Conservation (phyloP, 495 filamentous ascomycete genomes). For the Hypoxylon crocopeplum region DNA sequence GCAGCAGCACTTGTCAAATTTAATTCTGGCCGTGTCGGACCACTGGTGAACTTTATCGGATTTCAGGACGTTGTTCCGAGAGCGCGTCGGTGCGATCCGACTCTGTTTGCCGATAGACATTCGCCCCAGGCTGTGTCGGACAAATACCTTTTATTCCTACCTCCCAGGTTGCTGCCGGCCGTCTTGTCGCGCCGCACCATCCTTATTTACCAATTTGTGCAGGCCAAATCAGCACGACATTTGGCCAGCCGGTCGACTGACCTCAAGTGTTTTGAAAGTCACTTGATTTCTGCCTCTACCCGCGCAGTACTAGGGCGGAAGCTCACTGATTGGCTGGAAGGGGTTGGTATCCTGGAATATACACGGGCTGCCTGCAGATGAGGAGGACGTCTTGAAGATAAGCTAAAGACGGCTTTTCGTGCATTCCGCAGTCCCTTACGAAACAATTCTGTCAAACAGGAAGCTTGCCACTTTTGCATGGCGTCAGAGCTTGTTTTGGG, state of each 20-base stretch:
- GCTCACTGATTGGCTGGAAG: constrained; percentile 25
- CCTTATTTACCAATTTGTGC: constrained; percentile 14
- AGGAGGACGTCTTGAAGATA: constrained; percentile 29
- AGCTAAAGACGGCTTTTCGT: constrained; percentile 22
- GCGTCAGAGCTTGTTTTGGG: constrained; percentile 28
- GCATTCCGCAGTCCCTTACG: constrained; percentile 19
- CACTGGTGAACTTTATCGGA: constrained; percentile 9
- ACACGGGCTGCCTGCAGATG: constrained; percentile 32
- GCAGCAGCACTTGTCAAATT: constrained; percentile 4
- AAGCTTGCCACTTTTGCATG: constrained; percentile 25
- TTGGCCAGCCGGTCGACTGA: constrained; percentile 11
- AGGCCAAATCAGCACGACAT: constrained; percentile 13
- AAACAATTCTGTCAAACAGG: constrained; percentile 31
- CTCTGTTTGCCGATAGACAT: constrained; percentile 9
- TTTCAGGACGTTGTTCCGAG: not conserved
- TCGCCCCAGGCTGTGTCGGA: constrained; percentile 1
- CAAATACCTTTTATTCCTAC: not conserved
- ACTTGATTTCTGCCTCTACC: constrained; percentile 33
- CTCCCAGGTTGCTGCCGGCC: not conserved
- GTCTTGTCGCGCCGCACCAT: too few species aligned
- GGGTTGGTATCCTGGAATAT: constrained; percentile 12
- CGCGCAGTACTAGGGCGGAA: constrained; percentile 11
- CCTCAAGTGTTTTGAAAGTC: constrained; percentile 20
- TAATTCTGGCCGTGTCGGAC: not conserved
- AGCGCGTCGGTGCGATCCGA: not conserved